Base-by-base conservation (phyloP, 768 basidiomycete genomes). In the Termitomyces sp. region DNA sequence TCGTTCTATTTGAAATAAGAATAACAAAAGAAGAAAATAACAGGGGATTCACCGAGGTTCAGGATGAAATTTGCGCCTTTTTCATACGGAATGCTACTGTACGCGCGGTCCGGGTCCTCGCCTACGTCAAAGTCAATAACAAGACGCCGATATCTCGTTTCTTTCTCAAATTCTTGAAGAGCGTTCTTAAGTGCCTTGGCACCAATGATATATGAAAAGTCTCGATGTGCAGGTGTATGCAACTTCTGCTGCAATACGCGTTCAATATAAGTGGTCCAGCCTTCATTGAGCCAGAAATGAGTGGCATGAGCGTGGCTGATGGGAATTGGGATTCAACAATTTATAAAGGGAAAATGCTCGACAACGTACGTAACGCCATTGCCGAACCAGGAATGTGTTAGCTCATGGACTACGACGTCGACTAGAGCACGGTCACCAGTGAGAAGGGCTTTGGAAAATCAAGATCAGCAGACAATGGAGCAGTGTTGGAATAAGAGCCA, bases 261-360 rank as follows among this genome's bases (percentile, higher is more conserved):
- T 68, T 98, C 95, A 31, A 91, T 86, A 66, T 95, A 98, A 0
- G 91, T 95, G 32, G 95, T 97, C 89, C 91, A 95, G 27, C 93
- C 89, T 75, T 95, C 90, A 68, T 93, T 94, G 38, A 94, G 82
- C 90, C 90, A 92, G 73, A 92, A 92, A 70, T 91, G 89, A 0
- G 83, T 82, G 0, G 89, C 84, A 60, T 91, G 72, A 0, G 87
- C 86, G 54, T 89, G 86, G 0, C 86, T 82, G 58, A 4, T 35
- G 32, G n/a, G 34, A 48, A 34, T 19, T 57, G n/a, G n/a, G n/a
- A n/a, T n/a, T n/a, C 19, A 59, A 57, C 16, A 49, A 38, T n/a
- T 23, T 29, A 29, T 37, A 19, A 32, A 17, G 12, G 17, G 34
- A 32, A 59, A 51, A 25, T 7, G 3, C n/a, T 42, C 31, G n/a